phyloP scores from a whole-genome alignment of 2,329 filamentous ascomycete species.

The Colletotrichum destructivum region DNA sequence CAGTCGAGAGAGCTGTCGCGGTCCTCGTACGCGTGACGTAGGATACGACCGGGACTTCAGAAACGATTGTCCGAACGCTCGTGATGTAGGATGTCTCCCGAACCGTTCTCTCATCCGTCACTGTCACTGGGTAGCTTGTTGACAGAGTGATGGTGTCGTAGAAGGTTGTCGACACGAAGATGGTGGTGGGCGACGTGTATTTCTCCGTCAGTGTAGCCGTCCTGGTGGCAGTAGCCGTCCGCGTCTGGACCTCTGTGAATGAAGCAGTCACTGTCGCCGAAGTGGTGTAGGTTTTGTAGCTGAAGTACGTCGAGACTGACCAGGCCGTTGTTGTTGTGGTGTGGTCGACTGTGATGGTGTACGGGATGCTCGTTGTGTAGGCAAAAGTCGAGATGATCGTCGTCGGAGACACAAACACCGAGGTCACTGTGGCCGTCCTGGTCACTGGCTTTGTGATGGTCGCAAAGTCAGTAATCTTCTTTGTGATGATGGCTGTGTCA shows the following conservation, averaged over 20 bases:
- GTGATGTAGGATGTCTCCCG: constrained; percentile 33
- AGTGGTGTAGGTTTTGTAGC: constrained; percentile 15
- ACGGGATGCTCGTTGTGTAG: constrained; percentile 39
- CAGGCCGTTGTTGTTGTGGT: constrained; percentile 35
- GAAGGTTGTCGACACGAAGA: constrained; percentile 35
- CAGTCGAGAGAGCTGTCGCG: constrained; percentile 25
- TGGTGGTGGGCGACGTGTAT: constrained; percentile 31
- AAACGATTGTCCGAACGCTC: constrained; percentile 21
- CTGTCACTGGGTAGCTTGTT: constrained; percentile 43
- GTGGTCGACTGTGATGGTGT: constrained; percentile 38
- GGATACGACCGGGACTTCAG: constrained; percentile 20
- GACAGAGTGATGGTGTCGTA: constrained; percentile 41
- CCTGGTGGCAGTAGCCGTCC: constrained; percentile 26
- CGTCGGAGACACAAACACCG: constrained; percentile 27
- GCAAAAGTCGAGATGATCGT: constrained; percentile 37
- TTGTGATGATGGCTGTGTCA: constrained; percentile 16
- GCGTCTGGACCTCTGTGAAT: constrained; percentile 35
- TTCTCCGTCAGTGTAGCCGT: constrained; percentile 30
- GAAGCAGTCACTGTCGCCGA: constrained; percentile 39
- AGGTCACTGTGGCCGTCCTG: constrained; percentile 31
- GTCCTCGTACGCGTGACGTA: constrained; percentile 17
- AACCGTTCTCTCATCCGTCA: constrained; percentile 35
- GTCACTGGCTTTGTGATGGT: constrained; percentile 40
- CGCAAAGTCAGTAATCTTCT: constrained; percentile 22
- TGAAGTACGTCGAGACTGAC: constrained; percentile 28